phyloP scores from a whole-genome alignment of 768 basidiomycete species.

The Hygrocybe punicea region DNA sequence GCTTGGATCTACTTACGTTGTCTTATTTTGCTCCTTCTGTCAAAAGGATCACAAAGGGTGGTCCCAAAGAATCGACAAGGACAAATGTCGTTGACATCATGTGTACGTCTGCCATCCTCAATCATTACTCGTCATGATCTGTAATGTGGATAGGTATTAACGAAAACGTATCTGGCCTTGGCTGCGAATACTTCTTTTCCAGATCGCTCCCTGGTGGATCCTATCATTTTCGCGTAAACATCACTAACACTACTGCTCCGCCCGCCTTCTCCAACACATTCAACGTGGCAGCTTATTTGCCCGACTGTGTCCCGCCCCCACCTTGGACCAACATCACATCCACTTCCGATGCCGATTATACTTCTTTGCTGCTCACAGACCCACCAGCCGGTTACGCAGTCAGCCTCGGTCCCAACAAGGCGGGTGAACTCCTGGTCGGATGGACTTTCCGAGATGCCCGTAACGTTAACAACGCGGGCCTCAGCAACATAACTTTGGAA shows the following conservation, averaged over 20 bases:
- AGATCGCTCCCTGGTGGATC: background rate
- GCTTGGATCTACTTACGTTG: too few species aligned
- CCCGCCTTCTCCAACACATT: background rate
- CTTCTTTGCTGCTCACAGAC: background rate
- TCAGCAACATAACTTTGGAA: background rate
- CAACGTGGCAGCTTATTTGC: background rate
- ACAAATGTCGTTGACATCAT: too few species aligned
- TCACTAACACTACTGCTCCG: background rate
- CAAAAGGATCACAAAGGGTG: too few species aligned
- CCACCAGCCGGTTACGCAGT: background rate
- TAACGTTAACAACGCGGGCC: background rate
- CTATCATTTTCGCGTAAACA: background rate
- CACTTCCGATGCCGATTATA: background rate
- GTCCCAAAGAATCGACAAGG: too few species aligned
- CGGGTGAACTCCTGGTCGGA: too few species aligned
- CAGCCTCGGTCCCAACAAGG: too few species aligned
- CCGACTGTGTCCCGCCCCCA: background rate
- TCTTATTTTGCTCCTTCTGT: too few species aligned
- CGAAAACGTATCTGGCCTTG: background rate
- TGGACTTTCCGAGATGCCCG: background rate
- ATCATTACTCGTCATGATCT: too few species aligned
- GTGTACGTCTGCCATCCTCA: too few species aligned
- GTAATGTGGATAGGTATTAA: background rate
- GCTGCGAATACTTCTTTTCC: background rate
- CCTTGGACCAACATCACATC: background rate